phyloP scores from a whole-genome alignment of 2,329 filamentous ascomycete genomes.

The Colletotrichum tofieldiae region DNA sequence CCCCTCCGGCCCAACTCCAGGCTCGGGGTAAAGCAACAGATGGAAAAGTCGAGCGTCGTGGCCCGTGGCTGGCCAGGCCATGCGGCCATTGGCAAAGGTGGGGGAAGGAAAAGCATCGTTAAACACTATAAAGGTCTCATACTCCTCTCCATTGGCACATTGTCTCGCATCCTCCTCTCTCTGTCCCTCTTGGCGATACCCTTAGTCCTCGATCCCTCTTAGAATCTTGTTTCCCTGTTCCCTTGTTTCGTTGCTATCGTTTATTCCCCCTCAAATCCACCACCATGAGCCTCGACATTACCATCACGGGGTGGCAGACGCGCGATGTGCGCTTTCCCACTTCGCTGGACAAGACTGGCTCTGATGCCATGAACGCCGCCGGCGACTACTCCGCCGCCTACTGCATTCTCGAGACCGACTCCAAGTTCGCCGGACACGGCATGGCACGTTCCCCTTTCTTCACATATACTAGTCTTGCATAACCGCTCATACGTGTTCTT shows the following conservation, averaged over 20 bases:
- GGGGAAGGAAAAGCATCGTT: conserved; percentile 17
- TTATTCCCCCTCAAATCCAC: neutral
- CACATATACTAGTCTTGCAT: neutral
- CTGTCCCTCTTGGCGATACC: neutral
- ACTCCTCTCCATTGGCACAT: neutral
- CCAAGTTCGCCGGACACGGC: conserved; percentile 79
- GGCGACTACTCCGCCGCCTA: conserved; percentile 96
- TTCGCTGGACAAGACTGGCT: conserved; percentile 96
- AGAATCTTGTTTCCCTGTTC: neutral
- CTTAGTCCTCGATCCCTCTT: conserved; percentile 1
- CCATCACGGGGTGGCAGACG: conserved; percentile 80
- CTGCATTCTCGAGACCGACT: conserved; percentile 89
- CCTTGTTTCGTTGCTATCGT: neutral
- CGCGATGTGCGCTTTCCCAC: conserved; percentile 87
- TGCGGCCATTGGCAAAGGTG: conserved; percentile 15
- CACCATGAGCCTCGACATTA: conserved; percentile 69
- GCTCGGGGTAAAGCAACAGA: conserved; percentile 30
- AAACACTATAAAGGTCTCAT: conserved; percentile 34
- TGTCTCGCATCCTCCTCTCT: neutral
- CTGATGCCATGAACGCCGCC: conserved; percentile 96
- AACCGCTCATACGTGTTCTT: conserved; percentile 5
- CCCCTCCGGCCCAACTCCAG: conserved; percentile 33
- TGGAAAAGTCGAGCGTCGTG: conserved; percentile 26
- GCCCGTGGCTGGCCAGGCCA: conserved; percentile 20
- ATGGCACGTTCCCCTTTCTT: conserved; percentile 70